Evolutionary conservation across 257 asterid genomes (phyloP), one percentile per base, ranked within the genome.

Genomic region (Solanum sitiens): DNA sequence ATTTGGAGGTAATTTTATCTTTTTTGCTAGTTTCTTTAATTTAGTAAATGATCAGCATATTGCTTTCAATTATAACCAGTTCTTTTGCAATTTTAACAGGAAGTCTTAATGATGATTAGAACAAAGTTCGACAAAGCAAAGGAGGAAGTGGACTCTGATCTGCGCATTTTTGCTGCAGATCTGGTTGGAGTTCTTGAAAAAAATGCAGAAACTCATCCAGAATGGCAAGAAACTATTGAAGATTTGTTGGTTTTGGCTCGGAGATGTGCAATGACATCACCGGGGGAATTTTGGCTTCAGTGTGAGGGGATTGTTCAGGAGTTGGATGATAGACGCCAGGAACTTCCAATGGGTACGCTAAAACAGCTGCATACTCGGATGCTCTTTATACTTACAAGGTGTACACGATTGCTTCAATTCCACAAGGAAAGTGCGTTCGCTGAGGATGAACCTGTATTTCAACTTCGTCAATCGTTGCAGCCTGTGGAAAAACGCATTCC

Each of bases 231-330:
- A 94, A 95, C 94, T 63, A 95, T 97, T 79, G 99, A 97, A 92
- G 99, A 97, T 93, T 91, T 97, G 89, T 95, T 97, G 74, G 93
- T 97, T 42, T 91, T 96, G 91, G 94, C 99, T 89, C 94, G 99
- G 85, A 96, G 94, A 89, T 97, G 99, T 92, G 99, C 98, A 73
- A 96, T 97, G 98, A 92, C 95, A 67, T 92, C 98, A 83, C 94
- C 99, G 32, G 98, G 98, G 63, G 99, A 97, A 83, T 97, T 97
- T 91, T 97, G 99, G 99, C 97, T 97, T 87, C 98, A 96, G 86
- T 97, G 99, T 91, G 99, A 97, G 92, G 95, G 99, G 92, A 97
- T 96, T 83, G 99, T 97, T 89, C 99, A 97, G 89, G 99, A 97
- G 74, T 88, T 97, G 91, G 99, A 97, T 83, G 99, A 97, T 89